Evolutionary conservation across 1,139 yeast species (phyloP).

Genomic region (Cylindricascospora bacillispora): DNA sequence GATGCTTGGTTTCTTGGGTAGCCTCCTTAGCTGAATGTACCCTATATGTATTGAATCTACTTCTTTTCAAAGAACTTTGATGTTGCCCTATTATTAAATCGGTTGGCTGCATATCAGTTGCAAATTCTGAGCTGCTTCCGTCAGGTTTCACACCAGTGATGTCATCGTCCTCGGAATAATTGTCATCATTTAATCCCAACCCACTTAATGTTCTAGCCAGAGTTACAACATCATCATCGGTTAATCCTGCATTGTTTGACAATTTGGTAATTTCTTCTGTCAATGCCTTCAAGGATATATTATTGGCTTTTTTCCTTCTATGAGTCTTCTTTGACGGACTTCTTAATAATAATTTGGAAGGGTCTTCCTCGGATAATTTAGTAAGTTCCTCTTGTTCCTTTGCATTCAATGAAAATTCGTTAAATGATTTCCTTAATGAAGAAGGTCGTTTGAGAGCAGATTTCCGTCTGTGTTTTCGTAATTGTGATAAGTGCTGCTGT

Average conservation of each 20-base stretch:
- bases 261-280: conserved; percentile 54
- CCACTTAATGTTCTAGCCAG: conserved; percentile 50
- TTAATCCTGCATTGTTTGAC: conserved; percentile 60
- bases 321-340: no score
- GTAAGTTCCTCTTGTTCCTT: conserved; percentile 3
- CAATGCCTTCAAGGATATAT: conserved; percentile 44
- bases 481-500: conserved; percentile 3
- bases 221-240: conserved; percentile 61
- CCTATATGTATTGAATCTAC: conserved; percentile 23
- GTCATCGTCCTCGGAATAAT: conserved; percentile 18
- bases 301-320: not conserved
- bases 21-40: no score
- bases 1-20: no score
- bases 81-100: conserved; percentile 4
- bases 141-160: conserved; percentile 4
- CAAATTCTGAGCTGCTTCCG: conserved; percentile 3
- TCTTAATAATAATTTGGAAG: no score
- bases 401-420: conserved; percentile 18
- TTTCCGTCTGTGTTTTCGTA: conserved; percentile 6
- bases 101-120: conserved; percentile 3
- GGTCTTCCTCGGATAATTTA: no score
- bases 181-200: conserved; percentile 20
- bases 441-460: conserved; percentile 25
- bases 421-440: conserved; percentile 22
- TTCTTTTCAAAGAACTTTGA: conserved; percentile 23